Evolutionary conservation across 768 basidiomycete genomes (phyloP).

Genomic region (Tulasnella sp.): DNA sequence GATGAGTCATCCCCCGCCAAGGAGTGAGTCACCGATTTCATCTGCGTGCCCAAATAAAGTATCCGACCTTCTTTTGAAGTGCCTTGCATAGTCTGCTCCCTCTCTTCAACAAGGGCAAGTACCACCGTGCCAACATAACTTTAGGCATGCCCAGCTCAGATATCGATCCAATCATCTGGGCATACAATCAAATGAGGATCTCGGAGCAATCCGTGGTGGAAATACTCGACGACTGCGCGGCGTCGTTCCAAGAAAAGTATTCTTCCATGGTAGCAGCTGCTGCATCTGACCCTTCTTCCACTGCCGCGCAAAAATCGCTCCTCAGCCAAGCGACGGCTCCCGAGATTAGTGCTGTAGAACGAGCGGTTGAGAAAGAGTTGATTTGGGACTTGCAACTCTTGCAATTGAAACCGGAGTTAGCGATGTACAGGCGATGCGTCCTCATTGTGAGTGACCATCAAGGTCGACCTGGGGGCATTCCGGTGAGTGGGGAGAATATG

Average conservation of each 20-base stretch:
- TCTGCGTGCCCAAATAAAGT: not conserved
- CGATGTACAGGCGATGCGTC: not conserved
- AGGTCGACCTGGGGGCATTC: not conserved
- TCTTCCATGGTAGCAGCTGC: not conserved
- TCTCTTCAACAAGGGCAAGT: not conserved
- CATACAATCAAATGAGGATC: not conserved
- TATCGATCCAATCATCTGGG: conserved; percentile 1
- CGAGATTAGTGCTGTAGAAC: not conserved
- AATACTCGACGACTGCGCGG: not conserved
- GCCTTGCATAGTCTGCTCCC: not conserved
- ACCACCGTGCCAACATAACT: not conserved
- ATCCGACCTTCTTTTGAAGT: not conserved
- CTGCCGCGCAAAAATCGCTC: not conserved
- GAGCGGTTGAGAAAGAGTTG: conserved; percentile 6
- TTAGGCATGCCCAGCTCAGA: not conserved
- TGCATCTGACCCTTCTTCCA: not conserved
- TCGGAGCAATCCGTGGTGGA: not conserved
- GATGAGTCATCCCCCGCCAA: not conserved
- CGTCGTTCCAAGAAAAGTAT: not conserved
- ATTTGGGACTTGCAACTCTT: not conserved
- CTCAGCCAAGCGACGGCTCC: not conserved
- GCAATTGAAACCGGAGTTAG: conserved; percentile 4
- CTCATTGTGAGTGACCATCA: not conserved
- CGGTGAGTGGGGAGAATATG: not conserved
- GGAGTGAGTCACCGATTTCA: not conserved